Evolutionary conservation across 1,284 basidiomycete species (phyloP).

Genomic region (Albatrellus sp.): DNA sequence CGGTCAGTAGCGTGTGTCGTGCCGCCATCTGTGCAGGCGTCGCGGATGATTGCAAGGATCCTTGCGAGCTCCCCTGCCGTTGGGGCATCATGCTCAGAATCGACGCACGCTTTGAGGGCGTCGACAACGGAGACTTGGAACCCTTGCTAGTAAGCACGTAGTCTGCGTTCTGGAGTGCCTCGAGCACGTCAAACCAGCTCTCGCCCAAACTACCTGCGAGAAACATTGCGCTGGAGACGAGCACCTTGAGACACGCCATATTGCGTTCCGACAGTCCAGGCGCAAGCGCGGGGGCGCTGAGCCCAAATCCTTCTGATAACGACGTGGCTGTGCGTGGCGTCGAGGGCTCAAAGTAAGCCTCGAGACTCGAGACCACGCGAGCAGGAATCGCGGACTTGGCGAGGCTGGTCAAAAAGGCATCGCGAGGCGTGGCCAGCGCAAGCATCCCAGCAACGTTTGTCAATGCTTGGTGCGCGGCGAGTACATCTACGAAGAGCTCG

Average conservation of each 20-base stretch:
- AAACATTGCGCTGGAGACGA: conserved; percentile 70
- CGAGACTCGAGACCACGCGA: conserved; percentile 74
- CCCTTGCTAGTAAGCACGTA: conserved; percentile 68
- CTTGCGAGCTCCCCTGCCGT: conserved; percentile 1
- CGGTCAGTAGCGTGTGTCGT: conserved; percentile 53
- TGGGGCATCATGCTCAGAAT: conserved; percentile 2
- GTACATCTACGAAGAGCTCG: conserved; percentile 75
- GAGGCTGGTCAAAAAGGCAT: conserved; percentile 82
- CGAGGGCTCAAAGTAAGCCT: conserved; percentile 56
- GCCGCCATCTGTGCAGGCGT: conserved; percentile 3
- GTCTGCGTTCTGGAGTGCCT: conserved; percentile 86
- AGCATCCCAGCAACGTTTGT: conserved; percentile 87
- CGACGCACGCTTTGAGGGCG: conserved; percentile 10
- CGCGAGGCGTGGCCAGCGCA: conserved; percentile 74
- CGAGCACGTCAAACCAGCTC: conserved; percentile 87
- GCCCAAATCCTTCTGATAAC: conserved; percentile 63
- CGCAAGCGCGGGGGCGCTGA: conserved; percentile 31
- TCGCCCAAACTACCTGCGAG: conserved; percentile 76
- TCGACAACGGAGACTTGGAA: conserved; percentile 16
- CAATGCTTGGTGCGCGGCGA: conserved; percentile 74
- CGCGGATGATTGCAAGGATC: conserved; percentile 2
- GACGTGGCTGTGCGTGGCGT: conserved; percentile 41
- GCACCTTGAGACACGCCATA: conserved; percentile 78
- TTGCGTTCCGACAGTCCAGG: conserved; percentile 82
- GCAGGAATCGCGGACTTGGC: conserved; percentile 84